phyloP scores from a whole-genome alignment of 2,329 filamentous ascomycete genomes.

The Alternaria novae-zelandiae region DNA sequence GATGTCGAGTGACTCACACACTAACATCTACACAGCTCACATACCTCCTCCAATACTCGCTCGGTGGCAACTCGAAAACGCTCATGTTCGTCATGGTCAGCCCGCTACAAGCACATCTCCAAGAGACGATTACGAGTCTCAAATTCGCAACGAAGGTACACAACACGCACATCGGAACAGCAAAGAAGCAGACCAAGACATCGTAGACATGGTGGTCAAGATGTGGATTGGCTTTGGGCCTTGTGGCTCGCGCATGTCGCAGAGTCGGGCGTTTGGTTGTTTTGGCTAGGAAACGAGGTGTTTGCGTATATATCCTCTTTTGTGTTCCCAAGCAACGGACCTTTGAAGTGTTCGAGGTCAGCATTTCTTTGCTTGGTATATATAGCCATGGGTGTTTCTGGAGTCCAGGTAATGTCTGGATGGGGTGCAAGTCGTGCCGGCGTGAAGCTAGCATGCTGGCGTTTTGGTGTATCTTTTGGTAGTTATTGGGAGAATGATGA shows the following conservation, averaged over 20 bases:
- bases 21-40: conserved; percentile 66
- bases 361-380: conserved; percentile 5
- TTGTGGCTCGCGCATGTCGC: not conserved
- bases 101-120: conserved; percentile 86
- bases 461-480: not conserved
- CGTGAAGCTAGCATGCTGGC: not conserved
- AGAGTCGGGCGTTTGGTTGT: not conserved
- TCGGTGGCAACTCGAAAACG: conserved; percentile 95
- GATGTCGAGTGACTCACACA: not conserved
- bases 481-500: not conserved
- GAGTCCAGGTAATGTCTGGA: not conserved
- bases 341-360: conserved; percentile 29
- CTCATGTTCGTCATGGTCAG: conserved; percentile 99
- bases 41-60: conserved; percentile 90
- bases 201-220: not conserved
- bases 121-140: conserved; percentile 91
- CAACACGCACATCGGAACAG: conserved; percentile 91
- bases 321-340: conserved; percentile 8
- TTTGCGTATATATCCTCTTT: not conserved
- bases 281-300: not conserved
- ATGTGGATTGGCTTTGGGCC: not conserved
- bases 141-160: conserved; percentile 95
- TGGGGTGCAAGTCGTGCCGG: not conserved
- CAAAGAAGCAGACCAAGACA: conserved; percentile 74
- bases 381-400: not conserved